Evolutionary conservation across 495 filamentous ascomycete species (phyloP), one percentile per base, ranked within the genome.

Genomic region (Neurospora sp.): DNA sequence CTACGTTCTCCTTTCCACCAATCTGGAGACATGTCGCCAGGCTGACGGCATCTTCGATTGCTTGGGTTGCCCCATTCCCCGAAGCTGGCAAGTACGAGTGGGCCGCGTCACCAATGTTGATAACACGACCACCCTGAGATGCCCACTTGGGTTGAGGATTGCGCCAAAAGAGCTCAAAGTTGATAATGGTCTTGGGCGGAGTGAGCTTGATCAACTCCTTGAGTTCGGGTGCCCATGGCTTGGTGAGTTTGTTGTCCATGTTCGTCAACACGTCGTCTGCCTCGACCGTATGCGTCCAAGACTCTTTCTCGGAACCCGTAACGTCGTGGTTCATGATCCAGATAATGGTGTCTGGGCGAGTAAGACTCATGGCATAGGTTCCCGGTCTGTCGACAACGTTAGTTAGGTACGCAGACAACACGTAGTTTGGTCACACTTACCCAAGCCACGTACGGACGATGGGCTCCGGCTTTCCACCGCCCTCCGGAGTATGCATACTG

Each of bases 31-130:
- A 89, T 1, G 87, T 83, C 3, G 90, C 89, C 3, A 93, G 77
- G 1, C 87, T 87, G 45, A 90, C 84, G 20, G 86, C 90, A 75
- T 92, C 91, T 73, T 93, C 91, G 72, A 93, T 87, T 0, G 91
- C 90, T 75, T 91, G 90, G 7, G 89, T 91, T 8, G 88, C 90
- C 4, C 90, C 91, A 73, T 91, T 89, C 9, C 86, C 86, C 2
- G 86, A 89, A 1, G 89, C 89, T 0, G 90, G 90, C 10, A 92
- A 81, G 78, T 91, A 91, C 17, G 90, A 87, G 79, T 93, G 91
- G 14, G 91, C 90, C 0, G 88, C 85, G 72, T 92, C 91, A 27
- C 90, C 91, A 61, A 92, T 81, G 59, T 89, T 83, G 42, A 88
- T 84, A 4, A 91, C 87, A 10, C 86, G 86, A n/a, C 83, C 87